Percentiles rank a stretch among this genome's conserved stretches.
Evolutionary conservation across 306 rosid genomes (phyloP).

Genomic region (cucumber (Cucumis sativus)): Cucumber_9930_V3 NC_026659.2:5809001-5809500

Average conservation of each 20-base stretch:
- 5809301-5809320: constrained; percentile 86
- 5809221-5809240: constrained; percentile 57
- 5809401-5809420: constrained; percentile 1
- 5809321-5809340: constrained; percentile 85
- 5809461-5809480: background rate
- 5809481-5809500: background rate
- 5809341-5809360: constrained; percentile 97
- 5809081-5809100: too few species aligned
- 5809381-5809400: constrained; percentile 86
- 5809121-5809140: background rate
- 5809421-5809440: background rate
- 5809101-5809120: too few species aligned
- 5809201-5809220: constrained; percentile 32
- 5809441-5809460: constrained; percentile 1
- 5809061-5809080: too few species aligned
- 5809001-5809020: background rate
- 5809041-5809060: background rate
- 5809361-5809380: constrained; percentile 82
- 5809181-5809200: constrained; percentile 53
- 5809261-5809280: constrained; percentile 64
- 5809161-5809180: constrained; percentile 89
- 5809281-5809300: constrained; percentile 79
- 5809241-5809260: constrained; percentile 67
- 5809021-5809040: background rate
- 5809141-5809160: constrained; percentile 47